A percentile compares a stretch with the other conserved stretches of the same genome.
Evolutionary conservation across 2,329 filamentous ascomycete genomes (phyloP).

Genomic region (Westerdykella ornata): DNA sequence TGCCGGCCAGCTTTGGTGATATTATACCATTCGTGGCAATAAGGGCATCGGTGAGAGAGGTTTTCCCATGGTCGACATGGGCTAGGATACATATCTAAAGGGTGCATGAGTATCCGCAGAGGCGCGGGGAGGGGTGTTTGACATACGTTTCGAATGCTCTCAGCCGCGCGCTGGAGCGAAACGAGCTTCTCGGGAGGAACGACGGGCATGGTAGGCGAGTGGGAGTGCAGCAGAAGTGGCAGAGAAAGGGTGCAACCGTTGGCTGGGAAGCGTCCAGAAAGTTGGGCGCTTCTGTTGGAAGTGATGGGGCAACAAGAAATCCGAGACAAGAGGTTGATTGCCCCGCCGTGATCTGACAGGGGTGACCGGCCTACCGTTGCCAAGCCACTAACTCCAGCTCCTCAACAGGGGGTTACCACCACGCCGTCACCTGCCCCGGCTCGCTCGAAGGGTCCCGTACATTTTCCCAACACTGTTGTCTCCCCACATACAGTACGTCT

Average conservation of each 20-base stretch:
- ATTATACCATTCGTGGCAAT: conserved; percentile 99
- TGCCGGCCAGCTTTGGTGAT: conserved; percentile 91
- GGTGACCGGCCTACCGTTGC: no score
- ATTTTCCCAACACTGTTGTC: no score
- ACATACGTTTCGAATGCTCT: conserved; percentile 85
- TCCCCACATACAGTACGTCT: no score
- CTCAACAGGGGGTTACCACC: no score
- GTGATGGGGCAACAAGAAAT: no score
- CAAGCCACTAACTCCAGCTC: no score
- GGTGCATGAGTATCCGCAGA: conserved; percentile 19
- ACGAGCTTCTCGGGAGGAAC: conserved; percentile 87
- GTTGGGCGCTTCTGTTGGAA: no score
- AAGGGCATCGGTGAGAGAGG: conserved; percentile 88
- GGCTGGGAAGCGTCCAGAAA: background rate
- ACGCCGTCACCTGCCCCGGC: no score
- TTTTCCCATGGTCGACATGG: conserved; percentile 98
- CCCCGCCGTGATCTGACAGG: no score
- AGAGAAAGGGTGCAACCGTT: background rate
- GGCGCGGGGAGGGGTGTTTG: conserved; percentile 13
- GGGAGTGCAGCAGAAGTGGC: background rate
- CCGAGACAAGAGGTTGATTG: no score
- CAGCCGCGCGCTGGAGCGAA: conserved; percentile 76
- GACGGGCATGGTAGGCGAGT: conserved; percentile 67
- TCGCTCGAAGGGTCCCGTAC: no score
- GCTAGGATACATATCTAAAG: conserved; percentile 87